Percentiles rank a stretch among this genome's conserved stretches.
phyloP scores from a whole-genome alignment of 2,329 filamentous ascomycete genomes.

The Diaporthe citri region DNA sequence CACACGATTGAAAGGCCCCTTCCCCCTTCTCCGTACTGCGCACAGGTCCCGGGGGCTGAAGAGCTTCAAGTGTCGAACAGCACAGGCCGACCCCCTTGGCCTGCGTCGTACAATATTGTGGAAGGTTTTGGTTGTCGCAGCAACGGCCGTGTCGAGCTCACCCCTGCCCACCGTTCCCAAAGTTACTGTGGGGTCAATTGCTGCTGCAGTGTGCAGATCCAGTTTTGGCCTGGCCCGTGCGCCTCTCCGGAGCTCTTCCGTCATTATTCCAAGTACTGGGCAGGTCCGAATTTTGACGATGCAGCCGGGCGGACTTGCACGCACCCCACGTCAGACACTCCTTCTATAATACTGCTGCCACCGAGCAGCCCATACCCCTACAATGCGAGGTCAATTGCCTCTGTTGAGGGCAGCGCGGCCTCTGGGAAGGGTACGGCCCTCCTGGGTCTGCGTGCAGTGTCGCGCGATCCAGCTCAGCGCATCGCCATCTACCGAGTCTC shows the following conservation, averaged over 20 bases:
- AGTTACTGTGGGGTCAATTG: conserved; percentile 15
- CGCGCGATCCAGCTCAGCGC: conserved; percentile 74
- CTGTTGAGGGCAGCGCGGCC: conserved; percentile 52
- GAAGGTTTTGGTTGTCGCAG: conserved; percentile 29
- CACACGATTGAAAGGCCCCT: not conserved
- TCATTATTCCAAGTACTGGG: conserved; percentile 15
- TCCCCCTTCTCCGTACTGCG: conserved; percentile 23
- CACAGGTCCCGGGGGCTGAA: conserved; percentile 15
- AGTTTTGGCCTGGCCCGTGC: conserved; percentile 9
- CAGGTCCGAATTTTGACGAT: conserved; percentile 37
- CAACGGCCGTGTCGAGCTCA: conserved; percentile 10
- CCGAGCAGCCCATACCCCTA: conserved; percentile 40
- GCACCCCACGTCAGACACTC: conserved; percentile 20
- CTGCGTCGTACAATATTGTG: conserved; percentile 2
- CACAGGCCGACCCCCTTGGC: not conserved
- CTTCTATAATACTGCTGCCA: conserved; percentile 16
- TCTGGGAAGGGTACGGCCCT: conserved; percentile 43
- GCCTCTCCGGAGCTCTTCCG: conserved; percentile 11
- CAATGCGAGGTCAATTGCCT: conserved; percentile 60
- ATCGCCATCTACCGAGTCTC: conserved; percentile 68
- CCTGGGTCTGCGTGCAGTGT: conserved; percentile 67
- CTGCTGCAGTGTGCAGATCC: not conserved
- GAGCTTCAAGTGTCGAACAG: conserved; percentile 5
- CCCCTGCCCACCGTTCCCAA: not conserved
- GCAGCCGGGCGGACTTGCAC: not conserved